Base-by-base conservation (phyloP, 495 filamentous ascomycete genomes). In the Aspergillus incahuasiensis region DNA sequence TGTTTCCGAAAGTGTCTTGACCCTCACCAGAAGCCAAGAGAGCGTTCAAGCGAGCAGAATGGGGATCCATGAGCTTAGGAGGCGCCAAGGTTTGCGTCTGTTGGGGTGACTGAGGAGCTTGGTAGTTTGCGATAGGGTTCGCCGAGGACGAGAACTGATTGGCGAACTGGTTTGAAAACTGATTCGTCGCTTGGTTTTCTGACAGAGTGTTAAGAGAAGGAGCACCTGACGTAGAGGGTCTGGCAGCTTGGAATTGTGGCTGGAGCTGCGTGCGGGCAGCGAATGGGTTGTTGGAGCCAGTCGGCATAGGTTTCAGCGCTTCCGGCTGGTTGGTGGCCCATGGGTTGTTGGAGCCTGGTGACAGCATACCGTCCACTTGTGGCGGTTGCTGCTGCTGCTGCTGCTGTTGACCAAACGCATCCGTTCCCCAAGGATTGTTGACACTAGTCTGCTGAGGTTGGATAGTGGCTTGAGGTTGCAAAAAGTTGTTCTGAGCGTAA, bases 231-330 rank as follows among this genome's bases (percentile, higher is more conserved):
- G 75, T 60, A 34, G 80, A 75, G 39, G 76, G 77, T 57, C 48
- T 50, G 1, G 89, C 91, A 6, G 86, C 61, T 52, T 62, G 75
- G 74, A 75, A 58, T 12, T 45, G 42, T 20, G 19, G 42, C 65
- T 46, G 43, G 9, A n/a, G 22, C 65, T 81, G 70, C 60, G 82
- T 82, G 11, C 81, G 81, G 22, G 72, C 62, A 5, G 92, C 92
- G 65, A 98, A 98, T 30, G 92, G 92, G 61, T 98, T 98, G 74
- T 97, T 98, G 0, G 92, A 97, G 47, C 92, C 92, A 21, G 92
- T 97, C 1, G 88, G 71, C 63, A 81, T 74, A 15, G 78, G 76
- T 51, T 77, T 76, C 40, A 79, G 61, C 28, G 70, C 47, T 56
- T 79, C 76, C 5, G 68, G 70, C 52, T 74, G 70, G 41, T 65